Evolutionary conservation across 768 basidiomycete genomes (phyloP).

Genomic region (Strobilomyces dryophilus): DNA sequence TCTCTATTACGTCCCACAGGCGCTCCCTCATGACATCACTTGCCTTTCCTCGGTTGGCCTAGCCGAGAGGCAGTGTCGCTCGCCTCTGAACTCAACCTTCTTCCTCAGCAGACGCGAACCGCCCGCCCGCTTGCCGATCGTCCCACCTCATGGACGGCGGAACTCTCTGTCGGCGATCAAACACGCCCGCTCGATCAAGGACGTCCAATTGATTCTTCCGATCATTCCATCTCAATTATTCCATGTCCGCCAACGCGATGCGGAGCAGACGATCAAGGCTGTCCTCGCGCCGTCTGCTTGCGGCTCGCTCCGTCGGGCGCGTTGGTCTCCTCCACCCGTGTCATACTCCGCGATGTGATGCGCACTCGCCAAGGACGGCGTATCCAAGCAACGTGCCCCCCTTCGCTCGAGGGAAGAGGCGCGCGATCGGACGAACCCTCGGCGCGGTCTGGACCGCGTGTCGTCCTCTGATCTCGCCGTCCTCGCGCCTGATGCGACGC

Average conservation of each 20-base stretch:
- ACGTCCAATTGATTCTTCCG: neutral
- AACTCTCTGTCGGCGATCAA: conserved; percentile 19
- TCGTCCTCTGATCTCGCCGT: neutral
- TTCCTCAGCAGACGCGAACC: neutral
- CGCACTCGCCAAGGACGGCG: neutral
- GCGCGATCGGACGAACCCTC: conserved; percentile 3
- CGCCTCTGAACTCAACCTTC: neutral
- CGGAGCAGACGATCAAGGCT: conserved; percentile 1
- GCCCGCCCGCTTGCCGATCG: neutral
- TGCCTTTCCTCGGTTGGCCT: neutral
- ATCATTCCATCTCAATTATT: conserved; percentile 3
- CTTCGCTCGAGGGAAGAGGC: neutral
- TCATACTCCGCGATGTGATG: neutral
- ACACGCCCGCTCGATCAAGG: conserved; percentile 7
- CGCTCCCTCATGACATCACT: conserved; percentile 3
- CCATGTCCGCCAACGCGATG: conserved; percentile 7
- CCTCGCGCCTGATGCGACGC: neutral
- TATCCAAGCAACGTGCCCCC: neutral
- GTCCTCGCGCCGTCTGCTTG: neutral
- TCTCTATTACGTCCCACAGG: neutral
- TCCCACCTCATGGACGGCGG: neutral
- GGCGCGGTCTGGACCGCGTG: neutral
- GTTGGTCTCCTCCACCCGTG: neutral
- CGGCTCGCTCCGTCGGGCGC: neutral
- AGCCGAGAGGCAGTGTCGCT: neutral